Conservation (phyloP, 345 rosid species). For the Eucalyptus regnans region DNA sequence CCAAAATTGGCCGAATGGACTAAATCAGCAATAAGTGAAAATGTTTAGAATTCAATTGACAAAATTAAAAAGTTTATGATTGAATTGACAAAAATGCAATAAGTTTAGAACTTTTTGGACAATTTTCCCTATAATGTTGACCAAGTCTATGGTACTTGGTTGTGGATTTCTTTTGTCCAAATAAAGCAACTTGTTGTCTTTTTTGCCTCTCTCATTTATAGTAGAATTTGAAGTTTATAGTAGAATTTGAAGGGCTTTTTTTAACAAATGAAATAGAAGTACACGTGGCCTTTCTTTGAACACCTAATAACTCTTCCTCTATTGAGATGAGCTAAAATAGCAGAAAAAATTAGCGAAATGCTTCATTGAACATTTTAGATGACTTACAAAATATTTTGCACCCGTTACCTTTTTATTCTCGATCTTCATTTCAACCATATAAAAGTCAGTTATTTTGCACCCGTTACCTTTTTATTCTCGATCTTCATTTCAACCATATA, state of each 20-base stretch:
- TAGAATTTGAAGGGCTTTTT: not conserved
- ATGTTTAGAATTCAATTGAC: too few species aligned
- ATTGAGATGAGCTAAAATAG: not conserved
- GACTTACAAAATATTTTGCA: not conserved
- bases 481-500: not conserved
- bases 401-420: not conserved
- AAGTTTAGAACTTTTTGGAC: too few species aligned
- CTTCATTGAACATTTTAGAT: not conserved
- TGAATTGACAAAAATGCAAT: too few species aligned
- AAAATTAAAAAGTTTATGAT: too few species aligned
- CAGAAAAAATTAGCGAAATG: not conserved
- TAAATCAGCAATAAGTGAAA: too few species aligned
- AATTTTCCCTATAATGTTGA: too few species aligned
- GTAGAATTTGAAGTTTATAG: not conserved
- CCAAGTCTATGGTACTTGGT: not conserved
- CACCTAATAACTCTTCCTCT: not conserved
- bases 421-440: not conserved
- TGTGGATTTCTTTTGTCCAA: not conserved
- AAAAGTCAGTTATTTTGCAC: not conserved
- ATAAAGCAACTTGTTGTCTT: not conserved
- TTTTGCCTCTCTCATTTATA: not conserved
- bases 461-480: not conserved
- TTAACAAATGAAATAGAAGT: not conserved
- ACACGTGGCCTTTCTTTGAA: not conserved
- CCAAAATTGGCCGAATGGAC: too few species aligned